Conservation (phyloP, 2,329 filamentous ascomycete species). For the Trichoderma sp. region DNA sequence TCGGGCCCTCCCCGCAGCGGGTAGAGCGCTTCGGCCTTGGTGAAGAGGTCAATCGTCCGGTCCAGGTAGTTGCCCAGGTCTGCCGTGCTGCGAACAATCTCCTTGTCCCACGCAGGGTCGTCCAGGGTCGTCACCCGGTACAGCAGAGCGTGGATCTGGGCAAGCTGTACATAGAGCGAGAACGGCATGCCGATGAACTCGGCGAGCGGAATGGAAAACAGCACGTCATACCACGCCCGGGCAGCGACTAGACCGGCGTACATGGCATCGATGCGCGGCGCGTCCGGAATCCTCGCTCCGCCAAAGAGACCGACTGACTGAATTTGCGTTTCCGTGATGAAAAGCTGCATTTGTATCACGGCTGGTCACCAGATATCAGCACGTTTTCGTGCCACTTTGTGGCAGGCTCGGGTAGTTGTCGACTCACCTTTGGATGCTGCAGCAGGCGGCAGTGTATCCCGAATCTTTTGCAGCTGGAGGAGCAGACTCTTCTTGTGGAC, state of each 20-base stretch:
- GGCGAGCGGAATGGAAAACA: slow-evolving; percentile 39
- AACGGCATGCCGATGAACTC: slow-evolving; percentile 42
- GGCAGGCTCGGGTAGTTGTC: background rate
- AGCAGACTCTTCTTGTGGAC: slow-evolving; percentile 41
- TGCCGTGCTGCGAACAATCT: slow-evolving; percentile 40
- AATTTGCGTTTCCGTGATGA: slow-evolving; percentile 39
- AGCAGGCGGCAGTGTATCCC: slow-evolving; percentile 32
- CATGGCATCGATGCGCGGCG: slow-evolving; percentile 41
- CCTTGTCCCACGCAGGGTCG: slow-evolving; percentile 47
- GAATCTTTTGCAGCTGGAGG: slow-evolving; percentile 36
- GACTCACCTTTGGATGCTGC: slow-evolving; percentile 38
- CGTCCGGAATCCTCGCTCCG: slow-evolving; percentile 37
- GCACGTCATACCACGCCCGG: slow-evolving; percentile 43
- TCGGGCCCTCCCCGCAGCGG: slow-evolving; percentile 37
- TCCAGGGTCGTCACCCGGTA: slow-evolving; percentile 46
- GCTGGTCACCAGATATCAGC: slow-evolving; percentile 33
- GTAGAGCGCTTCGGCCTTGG: slow-evolving; percentile 36
- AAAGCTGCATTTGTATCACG: slow-evolving; percentile 38
- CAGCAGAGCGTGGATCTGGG: slow-evolving; percentile 43
- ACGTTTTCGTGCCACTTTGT: background rate
- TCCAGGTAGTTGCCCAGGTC: slow-evolving; percentile 44
- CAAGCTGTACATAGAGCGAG: slow-evolving; percentile 40
- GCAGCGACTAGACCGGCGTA: slow-evolving; percentile 43
- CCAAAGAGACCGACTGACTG: slow-evolving; percentile 41
- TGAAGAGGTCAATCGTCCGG: slow-evolving; percentile 40